These are phyloP conservation scores for Scutellaria galericulata DNA, from an alignment of 257 asterid genomes.

Conservation along the genomic window DNA sequence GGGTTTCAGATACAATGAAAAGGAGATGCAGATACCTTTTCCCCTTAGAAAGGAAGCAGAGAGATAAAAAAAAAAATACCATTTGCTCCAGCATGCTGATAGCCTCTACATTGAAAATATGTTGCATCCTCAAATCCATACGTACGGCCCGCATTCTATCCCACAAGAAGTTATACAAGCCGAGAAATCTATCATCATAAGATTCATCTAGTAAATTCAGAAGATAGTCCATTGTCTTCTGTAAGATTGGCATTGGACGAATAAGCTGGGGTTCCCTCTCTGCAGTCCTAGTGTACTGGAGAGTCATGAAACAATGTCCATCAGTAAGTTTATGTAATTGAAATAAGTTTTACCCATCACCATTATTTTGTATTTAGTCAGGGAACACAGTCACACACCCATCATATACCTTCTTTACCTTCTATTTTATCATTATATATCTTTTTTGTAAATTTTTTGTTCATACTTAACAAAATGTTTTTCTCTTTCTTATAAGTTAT, in stretches of 20 bases:
- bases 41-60: constrained; percentile 21
- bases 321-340: constrained; percentile 28
- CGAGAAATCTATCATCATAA: constrained; percentile 81
- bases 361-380: background rate
- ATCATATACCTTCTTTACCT: constrained; percentile 75
- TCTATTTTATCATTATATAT: too few species aligned
- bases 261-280: constrained; percentile 95
- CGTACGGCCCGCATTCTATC: constrained; percentile 99
- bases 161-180: constrained; percentile 95
- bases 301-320: constrained; percentile 38
- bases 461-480: too few species aligned
- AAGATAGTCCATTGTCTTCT: constrained; percentile 85
- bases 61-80: constrained; percentile 57
- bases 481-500: too few species aligned
- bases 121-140: constrained; percentile 99
- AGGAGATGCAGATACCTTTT: constrained; percentile 20
- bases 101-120: constrained; percentile 83
- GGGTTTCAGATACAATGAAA: constrained; percentile 28
- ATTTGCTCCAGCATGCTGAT: constrained; percentile 95
- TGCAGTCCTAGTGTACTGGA: constrained; percentile 96
- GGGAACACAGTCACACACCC: background rate
- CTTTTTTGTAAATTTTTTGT: too few species aligned
- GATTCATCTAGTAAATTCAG: constrained; percentile 75
- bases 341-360: background rate
- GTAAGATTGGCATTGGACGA: constrained; percentile 92